These are phyloP conservation scores for Aspergillus avenaceus DNA, from an alignment of 495 filamentous ascomycete genomes.

Conservation along the genomic window DNA sequence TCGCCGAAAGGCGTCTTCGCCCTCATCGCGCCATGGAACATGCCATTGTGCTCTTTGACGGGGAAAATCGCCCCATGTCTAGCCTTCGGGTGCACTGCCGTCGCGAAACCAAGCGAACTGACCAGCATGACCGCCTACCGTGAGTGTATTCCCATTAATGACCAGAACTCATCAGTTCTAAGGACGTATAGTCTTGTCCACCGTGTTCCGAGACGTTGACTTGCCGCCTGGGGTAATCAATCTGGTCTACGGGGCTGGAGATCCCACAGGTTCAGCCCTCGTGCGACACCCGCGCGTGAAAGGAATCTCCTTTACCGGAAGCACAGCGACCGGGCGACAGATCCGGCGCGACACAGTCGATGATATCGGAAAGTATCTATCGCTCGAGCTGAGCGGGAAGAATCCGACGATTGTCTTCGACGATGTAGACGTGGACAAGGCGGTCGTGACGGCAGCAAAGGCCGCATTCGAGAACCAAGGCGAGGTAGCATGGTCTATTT, in stretches of 20 bases:
- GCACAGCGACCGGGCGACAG: conserved; percentile 14
- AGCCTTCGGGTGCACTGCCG: conserved; percentile 37
- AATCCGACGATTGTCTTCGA: conserved; percentile 34
- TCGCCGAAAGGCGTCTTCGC: conserved; percentile 16
- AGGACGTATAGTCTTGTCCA: conserved; percentile 5
- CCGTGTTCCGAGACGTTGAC: conserved; percentile 14
- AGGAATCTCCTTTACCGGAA: conserved; percentile 21
- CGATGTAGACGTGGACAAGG: conserved; percentile 22
- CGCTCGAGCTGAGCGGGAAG: conserved; percentile 40
- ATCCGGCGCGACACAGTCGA: conserved; percentile 27
- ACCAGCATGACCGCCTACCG: conserved; percentile 17
- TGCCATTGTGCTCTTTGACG: conserved; percentile 19
- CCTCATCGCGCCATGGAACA: conserved; percentile 21
- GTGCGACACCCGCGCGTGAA: conserved; percentile 10
- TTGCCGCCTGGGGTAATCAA: conserved; percentile 19
- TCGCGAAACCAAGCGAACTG: conserved; percentile 20
- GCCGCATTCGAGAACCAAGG: conserved; percentile 29
- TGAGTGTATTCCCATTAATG: background rate
- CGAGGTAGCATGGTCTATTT: conserved; percentile 19
- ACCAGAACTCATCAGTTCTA: background rate
- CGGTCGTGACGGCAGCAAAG: conserved; percentile 12
- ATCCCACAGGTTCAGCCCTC: conserved; percentile 10
- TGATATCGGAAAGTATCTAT: conserved; percentile 41
- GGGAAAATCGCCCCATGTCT: conserved; percentile 44
- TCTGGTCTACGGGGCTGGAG: conserved; percentile 12